Evolutionary conservation across 495 filamentous ascomycete species (phyloP).

Genomic region (Choiromyces venosus): DNA sequence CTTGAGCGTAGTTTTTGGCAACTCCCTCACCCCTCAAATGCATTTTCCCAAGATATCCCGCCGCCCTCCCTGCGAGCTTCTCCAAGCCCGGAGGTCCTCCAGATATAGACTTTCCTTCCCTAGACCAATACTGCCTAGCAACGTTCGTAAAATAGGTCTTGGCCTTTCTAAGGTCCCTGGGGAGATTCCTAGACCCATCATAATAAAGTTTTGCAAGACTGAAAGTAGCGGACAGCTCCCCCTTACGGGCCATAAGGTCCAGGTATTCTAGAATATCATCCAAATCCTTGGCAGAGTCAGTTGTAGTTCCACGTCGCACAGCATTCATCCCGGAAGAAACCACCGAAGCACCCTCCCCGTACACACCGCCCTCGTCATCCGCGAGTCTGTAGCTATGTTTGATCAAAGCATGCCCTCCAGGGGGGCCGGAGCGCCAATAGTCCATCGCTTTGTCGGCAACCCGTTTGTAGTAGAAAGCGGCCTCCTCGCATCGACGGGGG

Average conservation of each 20-base stretch:
- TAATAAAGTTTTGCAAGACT: constrained; percentile 84
- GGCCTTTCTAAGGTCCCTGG: constrained; percentile 65
- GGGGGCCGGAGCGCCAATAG: constrained; percentile 81
- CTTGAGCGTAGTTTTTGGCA: constrained; percentile 68
- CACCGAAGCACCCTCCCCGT: constrained; percentile 90
- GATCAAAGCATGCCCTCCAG: constrained; percentile 73
- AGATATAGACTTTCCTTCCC: constrained; percentile 52
- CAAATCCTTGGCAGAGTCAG: constrained; percentile 71
- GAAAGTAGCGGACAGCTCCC: constrained; percentile 86
- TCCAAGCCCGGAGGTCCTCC: constrained; percentile 56
- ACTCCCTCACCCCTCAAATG: constrained; percentile 88
- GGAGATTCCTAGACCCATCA: constrained; percentile 72
- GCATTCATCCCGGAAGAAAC: constrained; percentile 84
- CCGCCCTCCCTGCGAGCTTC: constrained; percentile 79
- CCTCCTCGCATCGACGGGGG: constrained; percentile 76
- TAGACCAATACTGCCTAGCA: constrained; percentile 80
- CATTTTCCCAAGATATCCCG: constrained; percentile 89
- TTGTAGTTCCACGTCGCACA: constrained; percentile 56
- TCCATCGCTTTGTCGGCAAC: constrained; percentile 90
- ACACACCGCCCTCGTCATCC: constrained; percentile 87
- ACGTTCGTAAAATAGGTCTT: constrained; percentile 78
- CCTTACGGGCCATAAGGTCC: constrained; percentile 88
- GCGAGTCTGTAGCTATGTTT: constrained; percentile 72
- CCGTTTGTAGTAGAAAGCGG: constrained; percentile 79
- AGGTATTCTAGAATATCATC: constrained; percentile 94